Evolutionary conservation across 75 land plant species (phyloP).

Genomic region (Isoetes taiwanensis): DNA sequence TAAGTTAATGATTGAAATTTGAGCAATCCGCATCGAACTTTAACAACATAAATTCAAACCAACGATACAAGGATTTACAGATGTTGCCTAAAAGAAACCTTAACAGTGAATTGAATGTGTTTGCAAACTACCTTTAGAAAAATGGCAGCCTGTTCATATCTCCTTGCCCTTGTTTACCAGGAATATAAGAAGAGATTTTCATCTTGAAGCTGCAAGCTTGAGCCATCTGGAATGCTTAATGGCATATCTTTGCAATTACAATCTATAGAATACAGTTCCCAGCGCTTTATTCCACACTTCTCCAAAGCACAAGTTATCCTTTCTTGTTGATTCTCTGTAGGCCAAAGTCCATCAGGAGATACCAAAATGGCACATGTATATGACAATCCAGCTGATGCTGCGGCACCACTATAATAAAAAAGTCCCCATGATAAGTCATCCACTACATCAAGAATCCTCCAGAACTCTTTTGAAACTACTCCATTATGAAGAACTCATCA

Average conservation of each 20-base stretch:
- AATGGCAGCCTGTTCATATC: too few species aligned
- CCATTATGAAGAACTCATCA: conserved; percentile 96
- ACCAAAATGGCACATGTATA: conserved; percentile 91
- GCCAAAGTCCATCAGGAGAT: conserved; percentile 73
- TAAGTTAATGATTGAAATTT: too few species aligned
- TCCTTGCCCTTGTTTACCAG: too few species aligned
- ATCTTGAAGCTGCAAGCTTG: conserved; percentile 69
- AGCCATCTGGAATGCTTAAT: conserved; percentile 71
- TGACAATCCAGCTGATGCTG: conserved; percentile 76
- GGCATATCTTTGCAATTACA: conserved; percentile 45
- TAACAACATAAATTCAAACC: too few species aligned
- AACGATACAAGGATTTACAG: too few species aligned
- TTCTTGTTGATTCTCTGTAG: conserved; percentile 26
- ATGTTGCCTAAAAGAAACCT: too few species aligned
- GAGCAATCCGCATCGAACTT: too few species aligned
- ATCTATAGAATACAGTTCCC: conserved; percentile 74
- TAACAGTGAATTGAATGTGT: too few species aligned
- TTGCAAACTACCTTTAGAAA: too few species aligned
- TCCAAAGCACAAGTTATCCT: conserved; percentile 57
- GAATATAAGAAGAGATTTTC: too few species aligned
- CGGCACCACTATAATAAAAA: conserved; percentile 87
- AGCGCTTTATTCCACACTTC: conserved; percentile 68
- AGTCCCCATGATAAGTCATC: conserved; percentile 85
- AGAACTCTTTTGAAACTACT: conserved; percentile 83
- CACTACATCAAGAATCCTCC: conserved; percentile 76